phyloP scores from a whole-genome alignment of 257 asterid species.

The Salvia rosmarinus region DNA sequence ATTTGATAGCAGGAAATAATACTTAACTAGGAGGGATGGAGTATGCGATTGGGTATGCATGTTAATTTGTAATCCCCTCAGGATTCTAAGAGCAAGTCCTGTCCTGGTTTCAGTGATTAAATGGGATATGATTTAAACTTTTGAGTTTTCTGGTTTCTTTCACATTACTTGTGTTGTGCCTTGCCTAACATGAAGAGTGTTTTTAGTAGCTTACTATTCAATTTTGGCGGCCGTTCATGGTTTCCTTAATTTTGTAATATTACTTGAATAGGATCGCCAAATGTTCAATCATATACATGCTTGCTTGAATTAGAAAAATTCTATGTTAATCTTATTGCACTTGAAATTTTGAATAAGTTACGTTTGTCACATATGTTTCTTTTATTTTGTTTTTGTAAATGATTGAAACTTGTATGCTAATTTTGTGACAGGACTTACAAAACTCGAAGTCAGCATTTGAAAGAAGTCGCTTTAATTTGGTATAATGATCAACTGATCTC shows the following conservation, averaged over 20 bases:
- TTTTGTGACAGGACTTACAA: constrained; percentile 78
- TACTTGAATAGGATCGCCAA: background rate
- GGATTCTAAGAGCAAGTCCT: background rate
- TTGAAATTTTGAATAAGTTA: constrained; percentile 18
- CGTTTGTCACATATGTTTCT: constrained; percentile 9
- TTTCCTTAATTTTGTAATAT: background rate
- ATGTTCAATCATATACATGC: constrained; percentile 16
- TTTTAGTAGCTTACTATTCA: background rate
- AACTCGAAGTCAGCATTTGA: constrained; percentile 95
- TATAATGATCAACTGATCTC: constrained; percentile 44
- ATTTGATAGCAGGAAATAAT: background rate
- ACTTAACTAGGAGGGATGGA: background rate
- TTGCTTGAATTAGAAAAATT: constrained; percentile 20
- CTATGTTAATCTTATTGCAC: constrained; percentile 14
- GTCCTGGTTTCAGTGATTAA: constrained; percentile 3
- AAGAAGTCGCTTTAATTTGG: constrained; percentile 93
- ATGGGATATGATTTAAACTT: constrained; percentile 5
- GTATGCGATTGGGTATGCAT: constrained; percentile 7
- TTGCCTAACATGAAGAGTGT: background rate
- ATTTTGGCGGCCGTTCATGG: constrained; percentile 9
- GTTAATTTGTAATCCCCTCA: constrained; percentile 14
- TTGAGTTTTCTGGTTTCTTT: constrained; percentile 21
- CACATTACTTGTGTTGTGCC: constrained; percentile 4
- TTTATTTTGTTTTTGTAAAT: constrained; percentile 6
- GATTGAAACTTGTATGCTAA: constrained; percentile 36